Conservation (phyloP, 768 basidiomycete genomes). For the Russula brevipes region DNA sequence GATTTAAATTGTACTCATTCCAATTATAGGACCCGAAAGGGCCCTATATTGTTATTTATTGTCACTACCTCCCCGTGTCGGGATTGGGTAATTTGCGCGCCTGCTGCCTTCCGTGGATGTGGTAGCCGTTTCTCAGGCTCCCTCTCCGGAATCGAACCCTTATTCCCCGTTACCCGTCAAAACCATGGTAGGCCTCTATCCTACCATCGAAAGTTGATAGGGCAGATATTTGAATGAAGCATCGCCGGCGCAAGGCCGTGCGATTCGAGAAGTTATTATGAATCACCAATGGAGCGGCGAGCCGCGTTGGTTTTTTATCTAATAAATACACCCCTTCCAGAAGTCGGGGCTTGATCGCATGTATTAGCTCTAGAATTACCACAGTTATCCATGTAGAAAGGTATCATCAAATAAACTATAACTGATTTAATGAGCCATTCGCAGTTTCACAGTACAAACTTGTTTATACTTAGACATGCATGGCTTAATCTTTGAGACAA, state of each 20-base stretch:
- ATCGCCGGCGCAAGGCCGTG: constrained; percentile 68
- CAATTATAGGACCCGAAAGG: constrained; percentile 40
- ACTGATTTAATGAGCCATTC: constrained; percentile 82
- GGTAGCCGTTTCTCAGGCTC: constrained; percentile 36
- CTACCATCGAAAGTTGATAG: constrained; percentile 76
- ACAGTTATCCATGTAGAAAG: constrained; percentile 76
- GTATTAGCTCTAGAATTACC: constrained; percentile 75
- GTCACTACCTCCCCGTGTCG: constrained; percentile 40
- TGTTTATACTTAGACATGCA: constrained; percentile 67
- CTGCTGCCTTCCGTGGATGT: constrained; percentile 38
- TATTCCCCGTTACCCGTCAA: constrained; percentile 73
- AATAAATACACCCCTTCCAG: constrained; percentile 29
- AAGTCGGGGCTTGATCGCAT: constrained; percentile 22
- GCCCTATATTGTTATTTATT: constrained; percentile 43
- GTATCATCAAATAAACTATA: constrained; percentile 76
- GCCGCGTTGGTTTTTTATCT: constrained; percentile 69
- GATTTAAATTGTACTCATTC: constrained; percentile 46
- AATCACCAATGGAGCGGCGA: constrained; percentile 64
- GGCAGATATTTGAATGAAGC: constrained; percentile 67
- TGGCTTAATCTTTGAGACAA: constrained; percentile 82
- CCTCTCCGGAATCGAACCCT: constrained; percentile 66
- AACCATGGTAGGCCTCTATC: constrained; percentile 73
- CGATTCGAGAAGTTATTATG: constrained; percentile 72
- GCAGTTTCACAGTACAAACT: constrained; percentile 69
- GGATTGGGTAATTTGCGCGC: constrained; percentile 38